Evolutionary conservation across 2,329 filamentous ascomycete species (phyloP).

Genomic region (Aschersonia sp.): DNA sequence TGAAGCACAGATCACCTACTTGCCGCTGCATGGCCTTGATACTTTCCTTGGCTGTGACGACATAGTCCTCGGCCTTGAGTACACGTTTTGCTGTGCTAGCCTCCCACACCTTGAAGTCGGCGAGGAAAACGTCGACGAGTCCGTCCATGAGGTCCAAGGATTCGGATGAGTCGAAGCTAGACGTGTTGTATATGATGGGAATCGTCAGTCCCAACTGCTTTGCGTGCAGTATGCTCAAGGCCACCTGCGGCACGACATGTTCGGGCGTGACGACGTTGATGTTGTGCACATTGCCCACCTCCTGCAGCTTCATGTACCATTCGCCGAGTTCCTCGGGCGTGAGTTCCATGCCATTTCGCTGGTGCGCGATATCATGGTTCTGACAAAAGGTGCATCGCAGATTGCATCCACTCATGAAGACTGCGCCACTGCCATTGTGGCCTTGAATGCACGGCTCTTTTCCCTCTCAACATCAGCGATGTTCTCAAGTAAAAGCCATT

Average conservation of each 20-base stretch:
- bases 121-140: slow-evolving; percentile 74
- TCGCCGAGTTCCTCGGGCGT: slow-evolving; percentile 65
- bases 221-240: slow-evolving; percentile 60
- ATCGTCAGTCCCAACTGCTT: slow-evolving; percentile 53
- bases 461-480: not conserved
- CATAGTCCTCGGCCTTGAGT: slow-evolving; percentile 68
- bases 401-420: slow-evolving; percentile 70
- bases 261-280: slow-evolving; percentile 82
- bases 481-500: too few species aligned
- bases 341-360: slow-evolving; percentile 67
- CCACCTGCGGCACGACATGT: slow-evolving; percentile 75
- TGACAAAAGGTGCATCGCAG: slow-evolving; percentile 66
- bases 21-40: slow-evolving; percentile 69
- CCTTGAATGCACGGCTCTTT: slow-evolving; percentile 69
- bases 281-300: slow-evolving; percentile 71
- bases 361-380: slow-evolving; percentile 73
- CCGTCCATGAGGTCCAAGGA: slow-evolving; percentile 63
- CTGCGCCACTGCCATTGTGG: slow-evolving; percentile 63
- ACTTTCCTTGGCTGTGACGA: slow-evolving; percentile 57
- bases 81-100: slow-evolving; percentile 50
- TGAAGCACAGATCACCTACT: slow-evolving; percentile 74
- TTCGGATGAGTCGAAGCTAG: slow-evolving; percentile 61
- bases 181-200: slow-evolving; percentile 77
- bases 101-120: slow-evolving; percentile 77
- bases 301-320: slow-evolving; percentile 74